Percentiles rank a stretch among this genome's conserved stretches.
These are phyloP conservation scores for Cryptococcus sp. DNA, from an alignment of 1,284 basidiomycete genomes.

Conservation along the genomic window DNA sequence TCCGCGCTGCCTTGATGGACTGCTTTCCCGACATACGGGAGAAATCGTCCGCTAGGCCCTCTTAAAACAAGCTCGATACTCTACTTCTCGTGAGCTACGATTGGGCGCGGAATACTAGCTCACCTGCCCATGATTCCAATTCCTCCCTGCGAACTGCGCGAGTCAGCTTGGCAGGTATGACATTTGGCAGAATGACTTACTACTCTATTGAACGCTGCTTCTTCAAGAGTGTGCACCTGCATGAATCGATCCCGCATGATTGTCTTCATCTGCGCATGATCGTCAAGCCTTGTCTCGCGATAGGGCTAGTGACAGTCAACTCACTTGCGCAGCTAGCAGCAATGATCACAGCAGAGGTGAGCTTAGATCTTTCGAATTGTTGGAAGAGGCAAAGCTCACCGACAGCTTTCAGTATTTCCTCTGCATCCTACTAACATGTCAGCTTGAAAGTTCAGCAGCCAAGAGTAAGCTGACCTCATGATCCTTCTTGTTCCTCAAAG, in stretches of 20 bases:
- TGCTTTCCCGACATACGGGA: constrained; percentile 29
- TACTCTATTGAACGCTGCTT: constrained; percentile 48
- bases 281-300: too few relatives aligned
- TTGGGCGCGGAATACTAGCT: too few relatives aligned
- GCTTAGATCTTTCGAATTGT: not conserved
- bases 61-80: constrained; percentile 54
- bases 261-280: constrained; percentile 40
- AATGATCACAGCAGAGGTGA: not conserved
- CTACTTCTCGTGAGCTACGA: constrained; percentile 15
- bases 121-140: constrained; percentile 55
- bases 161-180: constrained; percentile 5
- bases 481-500: constrained; percentile 37
- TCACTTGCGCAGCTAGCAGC: constrained; percentile 27
- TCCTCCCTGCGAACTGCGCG: constrained; percentile 48
- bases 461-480: constrained; percentile 24
- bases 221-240: constrained; percentile 49
- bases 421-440: constrained; percentile 34
- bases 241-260: constrained; percentile 50
- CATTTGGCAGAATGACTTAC: constrained; percentile 24
- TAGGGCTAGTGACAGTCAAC: not conserved
- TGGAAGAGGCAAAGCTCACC: constrained; percentile 23
- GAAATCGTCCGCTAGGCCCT: constrained; percentile 45
- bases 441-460: not conserved
- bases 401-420: constrained; percentile 49
- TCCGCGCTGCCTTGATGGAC: not conserved